Evolutionary conservation across 2,329 filamentous ascomycete genomes (phyloP), one percentile per base, ranked within the genome.

Genomic region (Elsinoe fawcettii): DNA sequence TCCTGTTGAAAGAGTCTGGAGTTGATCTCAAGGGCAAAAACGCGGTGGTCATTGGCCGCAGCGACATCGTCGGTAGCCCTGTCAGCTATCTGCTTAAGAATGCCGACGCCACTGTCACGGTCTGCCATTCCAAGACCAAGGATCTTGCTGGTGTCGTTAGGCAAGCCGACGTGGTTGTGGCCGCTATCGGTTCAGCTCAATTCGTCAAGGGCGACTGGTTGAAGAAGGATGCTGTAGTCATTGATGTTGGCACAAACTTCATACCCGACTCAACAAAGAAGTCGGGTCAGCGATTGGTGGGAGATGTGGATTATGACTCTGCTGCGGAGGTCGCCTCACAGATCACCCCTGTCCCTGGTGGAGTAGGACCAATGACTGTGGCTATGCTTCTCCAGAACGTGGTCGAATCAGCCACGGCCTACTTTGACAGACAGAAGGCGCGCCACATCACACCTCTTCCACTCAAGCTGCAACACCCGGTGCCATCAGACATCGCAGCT

Each of bases 311-410:
- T 66, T 97, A 85, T 66, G 90, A 90, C 54, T 84, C 87, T 43
- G 92, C 92, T 14, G 80, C 80, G 14, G 79, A 95, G 69, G 87
- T 96, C 41, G 93, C 91, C 18, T 96, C 91, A 2, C 82, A 88
- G 67, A 96, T 99, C 67, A 99, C 93, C 2, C 93, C 93, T 1
- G 93, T 99, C 1, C 93, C 93, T 1, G 93, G 93, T 58, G 93
- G 93, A 71, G 93, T 99, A 59, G 93, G 93, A 0, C 93, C 93
- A 53, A 99, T 99, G 93, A 99, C 93, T 2, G 91, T 99, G 62
- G 93, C 93, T 60, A 99, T 99, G 93, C 79, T 99, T 49, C 77
- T 99, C 66, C 88, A 95, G 73, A 99, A 99, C 68, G 91, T 97
- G 7, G 87, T 97, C 57, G 87, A 92, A 64, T 86, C 92, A 32